Percentiles rank a stretch among this genome's conserved stretches.
Conservation (phyloP, 2,329 filamentous ascomycete genomes). For the Ophiostoma novo-ulmi region DNA sequence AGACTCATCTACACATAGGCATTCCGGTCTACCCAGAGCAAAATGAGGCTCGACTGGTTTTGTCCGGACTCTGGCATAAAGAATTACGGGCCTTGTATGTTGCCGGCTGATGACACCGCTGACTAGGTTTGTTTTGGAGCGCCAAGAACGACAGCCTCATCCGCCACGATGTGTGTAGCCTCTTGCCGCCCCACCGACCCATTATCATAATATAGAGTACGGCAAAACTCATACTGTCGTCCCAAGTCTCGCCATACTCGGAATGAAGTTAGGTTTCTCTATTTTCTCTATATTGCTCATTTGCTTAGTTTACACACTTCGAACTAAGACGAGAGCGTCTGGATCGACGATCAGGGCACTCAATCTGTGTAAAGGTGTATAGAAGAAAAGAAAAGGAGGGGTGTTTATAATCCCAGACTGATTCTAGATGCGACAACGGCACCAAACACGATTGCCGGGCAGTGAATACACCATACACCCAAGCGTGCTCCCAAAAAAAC, state of each 20-base stretch:
- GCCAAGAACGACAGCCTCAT: neutral
- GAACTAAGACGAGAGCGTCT: neutral
- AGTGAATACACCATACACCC: neutral
- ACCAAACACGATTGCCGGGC: neutral
- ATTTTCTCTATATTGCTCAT: neutral
- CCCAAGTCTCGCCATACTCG: neutral
- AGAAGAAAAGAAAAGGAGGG: neutral
- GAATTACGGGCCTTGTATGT: neutral
- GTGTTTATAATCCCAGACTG: neutral
- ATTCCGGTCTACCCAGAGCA: neutral
- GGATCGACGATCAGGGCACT: neutral
- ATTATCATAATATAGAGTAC: neutral
- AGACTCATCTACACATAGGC: neutral
- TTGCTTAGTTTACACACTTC: neutral
- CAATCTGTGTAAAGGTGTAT: neutral
- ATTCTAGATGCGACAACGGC: neutral
- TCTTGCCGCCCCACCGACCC: neutral
- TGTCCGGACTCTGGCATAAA: neutral
- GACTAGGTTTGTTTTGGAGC: neutral
- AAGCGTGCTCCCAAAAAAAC: neutral
- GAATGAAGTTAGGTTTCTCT: neutral
- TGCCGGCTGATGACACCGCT: neutral
- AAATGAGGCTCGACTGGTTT: neutral
- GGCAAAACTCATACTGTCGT: neutral
- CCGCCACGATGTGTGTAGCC: neutral